Evolutionary conservation across 805 yeast species (phyloP), one percentile per base, ranked within the genome.

Genomic region (Barnettozyma vustinii): DNA sequence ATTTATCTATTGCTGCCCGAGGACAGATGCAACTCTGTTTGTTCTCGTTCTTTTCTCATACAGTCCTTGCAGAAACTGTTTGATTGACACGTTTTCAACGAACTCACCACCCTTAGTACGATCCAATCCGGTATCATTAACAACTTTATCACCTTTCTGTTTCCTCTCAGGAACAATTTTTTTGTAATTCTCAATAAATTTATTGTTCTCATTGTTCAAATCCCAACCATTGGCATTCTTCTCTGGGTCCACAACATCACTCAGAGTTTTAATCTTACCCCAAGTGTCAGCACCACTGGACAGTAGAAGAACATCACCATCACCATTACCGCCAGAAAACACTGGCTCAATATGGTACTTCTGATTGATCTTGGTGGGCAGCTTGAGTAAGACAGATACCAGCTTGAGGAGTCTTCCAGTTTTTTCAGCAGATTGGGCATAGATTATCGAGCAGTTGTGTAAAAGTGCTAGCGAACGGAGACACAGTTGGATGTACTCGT

Each of bases 211-310:
- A 18, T 40, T 72, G 51, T 42, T 61, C 58, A 18, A 68, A 58
- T 20, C 64, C 58, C 39, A 73, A 56, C 33, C 35, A 13, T 30
- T 16, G 1, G 48, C n/a, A 4, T 45, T 43, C 26, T 46, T 42
- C n/a, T 56, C 57, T 16, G 65, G 61, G n/a, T 68, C 63, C 18
- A 71, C 64, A 0, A 46, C 40, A 5, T 68, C 75, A 46, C 65
- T 60, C 19, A 74, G 44, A 0, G 72, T 63, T 33, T 65, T 56
- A 25, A 83, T 80, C 54, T 79, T 75, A 19, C 70, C 69, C 70
- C 74, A 68, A 4, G 81, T 64, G 52, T 83, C 89, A 66, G 74
- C 67, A 0, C 77, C 80, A 7, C 51, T 48, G 0, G 84, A 83
- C 2, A 81, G 68, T 19, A 63, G 52, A 27, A 71, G 56, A 26